Conservation (phyloP, 768 basidiomycete species). For the Daedaleopsis nitida region DNA sequence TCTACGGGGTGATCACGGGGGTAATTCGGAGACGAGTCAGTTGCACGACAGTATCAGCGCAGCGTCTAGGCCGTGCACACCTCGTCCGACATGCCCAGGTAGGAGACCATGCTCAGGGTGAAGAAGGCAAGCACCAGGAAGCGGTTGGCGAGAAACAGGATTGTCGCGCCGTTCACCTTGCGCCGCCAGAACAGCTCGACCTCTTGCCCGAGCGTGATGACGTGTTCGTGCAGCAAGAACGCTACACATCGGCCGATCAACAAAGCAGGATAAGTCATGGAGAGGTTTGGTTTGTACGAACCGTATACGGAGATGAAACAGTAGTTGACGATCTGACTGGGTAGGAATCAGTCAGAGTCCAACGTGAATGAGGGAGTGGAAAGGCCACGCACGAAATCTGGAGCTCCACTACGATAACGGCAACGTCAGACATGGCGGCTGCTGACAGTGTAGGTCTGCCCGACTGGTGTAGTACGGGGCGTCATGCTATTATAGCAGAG, state of each 20-base stretch:
- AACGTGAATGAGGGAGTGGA: not conserved
- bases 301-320: not conserved
- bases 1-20: not conserved
- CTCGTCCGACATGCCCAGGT: not conserved
- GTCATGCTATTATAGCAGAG: no score
- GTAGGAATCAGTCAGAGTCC: not conserved
- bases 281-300: not conserved
- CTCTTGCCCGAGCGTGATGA: slow-evolving; percentile 11
- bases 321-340: not conserved
- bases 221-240: slow-evolving; percentile 9
- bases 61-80: not conserved
- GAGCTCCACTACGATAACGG: no score
- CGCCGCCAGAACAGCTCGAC: slow-evolving; percentile 15
- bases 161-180: slow-evolving; percentile 7
- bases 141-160: slow-evolving; percentile 13
- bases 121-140: slow-evolving; percentile 7
- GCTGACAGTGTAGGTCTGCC: no score
- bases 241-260: not conserved
- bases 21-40: no score
- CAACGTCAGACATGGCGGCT: no score
- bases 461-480: no score
- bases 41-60: no score
- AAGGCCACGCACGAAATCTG: not conserved
- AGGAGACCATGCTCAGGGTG: not conserved
- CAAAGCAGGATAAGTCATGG: no score